These are phyloP conservation scores for Penicillium coprophilum DNA, from an alignment of 495 filamentous ascomycete species.

Conservation along the genomic window DNA sequence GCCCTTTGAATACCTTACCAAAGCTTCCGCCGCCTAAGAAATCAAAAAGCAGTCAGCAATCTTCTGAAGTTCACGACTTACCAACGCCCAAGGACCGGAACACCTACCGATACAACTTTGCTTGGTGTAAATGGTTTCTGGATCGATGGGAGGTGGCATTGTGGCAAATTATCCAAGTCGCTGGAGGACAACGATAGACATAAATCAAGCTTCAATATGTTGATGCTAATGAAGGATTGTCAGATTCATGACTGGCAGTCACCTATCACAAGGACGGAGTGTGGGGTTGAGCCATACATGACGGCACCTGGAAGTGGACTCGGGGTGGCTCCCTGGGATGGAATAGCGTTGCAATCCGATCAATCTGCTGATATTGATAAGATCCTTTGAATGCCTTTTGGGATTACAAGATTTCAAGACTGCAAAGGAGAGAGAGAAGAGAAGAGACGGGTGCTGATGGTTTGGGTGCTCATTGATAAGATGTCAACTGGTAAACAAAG, in stretches of 20 bases:
- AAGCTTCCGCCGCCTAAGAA: conserved; percentile 78
- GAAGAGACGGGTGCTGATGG: neutral
- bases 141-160: conserved; percentile 61
- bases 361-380: neutral
- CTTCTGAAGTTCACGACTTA: no score
- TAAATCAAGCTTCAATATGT: neutral
- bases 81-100: neutral
- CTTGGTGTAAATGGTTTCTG: conserved; percentile 86
- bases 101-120: conserved; percentile 89
- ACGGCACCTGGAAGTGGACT: neutral
- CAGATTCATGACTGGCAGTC: neutral
- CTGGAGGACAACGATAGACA: conserved; percentile 4
- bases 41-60: conserved; percentile 7
- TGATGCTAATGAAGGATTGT: neutral
- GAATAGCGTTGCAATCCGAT: neutral
- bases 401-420: neutral
- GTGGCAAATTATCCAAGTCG: conserved; percentile 20
- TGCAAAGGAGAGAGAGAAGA: neutral
- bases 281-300: neutral
- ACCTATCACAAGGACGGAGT: neutral
- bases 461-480: conserved; percentile 3
- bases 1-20: conserved; percentile 95
- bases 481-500: conserved; percentile 4
- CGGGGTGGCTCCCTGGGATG: neutral
- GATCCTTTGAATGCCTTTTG: neutral